Evolutionary conservation across 139 green algal genomes (phyloP).

Genomic region (Auxenochlorella protothecoides): DNA sequence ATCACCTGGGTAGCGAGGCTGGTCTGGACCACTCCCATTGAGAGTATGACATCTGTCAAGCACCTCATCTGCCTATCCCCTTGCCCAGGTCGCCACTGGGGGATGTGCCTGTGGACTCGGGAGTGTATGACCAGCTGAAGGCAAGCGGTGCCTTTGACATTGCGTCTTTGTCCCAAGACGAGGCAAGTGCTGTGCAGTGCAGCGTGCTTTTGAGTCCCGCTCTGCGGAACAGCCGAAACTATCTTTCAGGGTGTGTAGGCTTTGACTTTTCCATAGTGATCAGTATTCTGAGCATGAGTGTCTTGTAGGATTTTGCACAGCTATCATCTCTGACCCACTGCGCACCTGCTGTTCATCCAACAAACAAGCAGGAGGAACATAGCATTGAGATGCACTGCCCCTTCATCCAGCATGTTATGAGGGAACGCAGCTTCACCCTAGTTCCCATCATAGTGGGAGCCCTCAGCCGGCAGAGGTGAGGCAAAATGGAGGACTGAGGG

Average conservation of each 20-base stretch:
- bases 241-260: no score
- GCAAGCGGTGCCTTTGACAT: constrained; percentile 32
- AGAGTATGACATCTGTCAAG: neutral
- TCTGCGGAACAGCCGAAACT: no score
- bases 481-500: no score
- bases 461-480: constrained; percentile 31
- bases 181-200: neutral
- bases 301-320: no score
- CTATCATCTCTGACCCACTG: no score
- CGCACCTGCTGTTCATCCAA: constrained; percentile 81
- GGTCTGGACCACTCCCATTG: no score
- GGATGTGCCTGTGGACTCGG: constrained; percentile 49
- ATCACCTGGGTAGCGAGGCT: no score
- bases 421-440: constrained; percentile 46
- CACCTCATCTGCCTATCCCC: neutral
- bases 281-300: no score
- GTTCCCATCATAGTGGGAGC: constrained; percentile 93
- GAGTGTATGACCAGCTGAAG: constrained; percentile 61
- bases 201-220: neutral
- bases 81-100: neutral
- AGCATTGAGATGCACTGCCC: constrained; percentile 68
- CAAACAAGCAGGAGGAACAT: constrained; percentile 77
- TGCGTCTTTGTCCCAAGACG: no score
- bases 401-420: constrained; percentile 19
- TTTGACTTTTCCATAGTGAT: no score